Evolutionary conservation across 805 yeast species (phyloP), one percentile per base, ranked within the genome.

Genomic region (Wickerhamomyces mucosus): DNA sequence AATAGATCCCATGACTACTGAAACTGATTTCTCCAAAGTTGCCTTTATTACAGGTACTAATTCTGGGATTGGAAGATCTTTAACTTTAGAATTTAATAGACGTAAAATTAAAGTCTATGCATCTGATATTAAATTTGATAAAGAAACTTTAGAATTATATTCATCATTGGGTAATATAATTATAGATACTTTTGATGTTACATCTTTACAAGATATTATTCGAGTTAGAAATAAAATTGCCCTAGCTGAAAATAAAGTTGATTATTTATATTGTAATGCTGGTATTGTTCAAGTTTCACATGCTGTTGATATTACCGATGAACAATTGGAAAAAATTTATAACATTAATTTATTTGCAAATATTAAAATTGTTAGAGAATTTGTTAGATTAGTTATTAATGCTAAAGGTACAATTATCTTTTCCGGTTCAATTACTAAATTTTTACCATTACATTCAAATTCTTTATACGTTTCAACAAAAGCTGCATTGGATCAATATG

Each of bases 11-110:
- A 21, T 21, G 24, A 21, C 14, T 14, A 12, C 24, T 16, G 8
- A 8, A 19, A 13, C 26, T 6, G 26, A 23, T 23, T 23, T 23
- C 26, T 8, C 26, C 12, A 68, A 65, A 45, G 48, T 59, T 10
- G 81, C 74, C 4, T 58, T 75, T 18, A 69, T 75, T 14, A 72
- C 79, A 2, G 81, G 81, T 6, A 69, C 75, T 4, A 69, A 78
- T 2, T 61, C 72, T 0, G 80, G 81, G 10, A 74, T 75, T 36
- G 81, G 81, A 0, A 61, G 54, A 35, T 62, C 63, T 12, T 44
- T 72, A 6, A 59, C 72, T 6, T 42, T 55, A n/a, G 71, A 68
- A 40, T 55, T 74, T 29, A 58, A 63, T 18, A 41, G 45, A 15
- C 53, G 62, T 23, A 69, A 68, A 0, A 65, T 55, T 42, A 45